Conservation (phyloP, 2,329 filamentous ascomycete species). For the Cercospora sojina region DNA sequence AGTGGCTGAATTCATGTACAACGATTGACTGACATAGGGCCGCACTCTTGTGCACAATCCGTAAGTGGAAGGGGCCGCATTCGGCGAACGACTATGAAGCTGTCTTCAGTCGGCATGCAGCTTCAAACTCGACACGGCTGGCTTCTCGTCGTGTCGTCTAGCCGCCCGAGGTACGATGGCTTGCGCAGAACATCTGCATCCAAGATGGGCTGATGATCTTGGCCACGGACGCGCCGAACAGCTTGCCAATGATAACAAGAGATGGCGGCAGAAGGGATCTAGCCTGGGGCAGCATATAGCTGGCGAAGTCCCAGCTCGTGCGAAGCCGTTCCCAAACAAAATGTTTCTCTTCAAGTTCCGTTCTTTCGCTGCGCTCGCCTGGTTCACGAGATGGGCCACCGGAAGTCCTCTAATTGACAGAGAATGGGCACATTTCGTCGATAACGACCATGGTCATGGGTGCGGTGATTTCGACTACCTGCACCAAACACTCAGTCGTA, state of each 20-base stretch:
- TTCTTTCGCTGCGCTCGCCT: neutral
- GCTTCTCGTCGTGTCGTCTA: neutral
- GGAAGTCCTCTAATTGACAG: neutral
- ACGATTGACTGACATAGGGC: neutral
- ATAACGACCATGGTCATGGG: neutral
- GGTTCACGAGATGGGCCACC: neutral
- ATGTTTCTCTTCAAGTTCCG: neutral
- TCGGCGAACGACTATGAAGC: neutral
- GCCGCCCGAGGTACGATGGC: neutral
- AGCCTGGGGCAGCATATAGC: neutral
- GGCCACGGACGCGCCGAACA: neutral
- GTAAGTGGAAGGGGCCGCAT: neutral
- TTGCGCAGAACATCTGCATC: neutral
- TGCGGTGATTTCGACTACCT: neutral
- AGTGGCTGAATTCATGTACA: neutral
- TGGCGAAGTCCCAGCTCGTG: neutral
- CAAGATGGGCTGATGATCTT: neutral
- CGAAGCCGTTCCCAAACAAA: neutral
- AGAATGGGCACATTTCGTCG: neutral
- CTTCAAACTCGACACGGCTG: neutral
- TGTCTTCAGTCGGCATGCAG: neutral
- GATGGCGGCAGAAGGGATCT: neutral
- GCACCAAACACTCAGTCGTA: neutral
- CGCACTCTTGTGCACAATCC: neutral
- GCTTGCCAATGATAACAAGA: neutral